A percentile compares a stretch with the other conserved stretches of the same genome.
phyloP scores from a whole-genome alignment of 495 filamentous ascomycete genomes.

The Pyronema domesticum region DNA sequence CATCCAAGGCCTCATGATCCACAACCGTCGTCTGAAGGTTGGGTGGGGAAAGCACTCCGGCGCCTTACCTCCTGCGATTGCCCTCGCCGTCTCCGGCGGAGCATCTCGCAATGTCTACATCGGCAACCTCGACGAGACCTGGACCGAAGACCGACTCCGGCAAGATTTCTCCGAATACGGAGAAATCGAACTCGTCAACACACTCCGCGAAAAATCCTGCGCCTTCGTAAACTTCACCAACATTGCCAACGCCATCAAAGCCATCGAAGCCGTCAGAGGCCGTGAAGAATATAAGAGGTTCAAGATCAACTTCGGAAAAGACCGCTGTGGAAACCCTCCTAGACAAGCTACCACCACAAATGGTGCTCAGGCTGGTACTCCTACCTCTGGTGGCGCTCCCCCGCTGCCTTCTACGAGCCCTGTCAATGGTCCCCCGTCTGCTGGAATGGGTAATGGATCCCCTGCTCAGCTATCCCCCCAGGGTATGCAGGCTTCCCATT shows the following conservation, averaged over 20 bases:
- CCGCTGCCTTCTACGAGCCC: conserved; percentile 38
- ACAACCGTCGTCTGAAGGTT: conserved; percentile 94
- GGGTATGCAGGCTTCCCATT: conserved; percentile 27
- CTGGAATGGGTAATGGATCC: conserved; percentile 43
- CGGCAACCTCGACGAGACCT: conserved; percentile 91
- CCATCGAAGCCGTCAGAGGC: conserved; percentile 84
- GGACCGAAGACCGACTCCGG: conserved; percentile 84
- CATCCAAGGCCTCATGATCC: conserved; percentile 94
- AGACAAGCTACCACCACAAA: conserved; percentile 57
- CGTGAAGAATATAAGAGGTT: conserved; percentile 94
- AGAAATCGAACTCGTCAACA: conserved; percentile 95
- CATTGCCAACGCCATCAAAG: conserved; percentile 98
- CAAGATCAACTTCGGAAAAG: conserved; percentile 99
- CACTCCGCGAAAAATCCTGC: conserved; percentile 94
- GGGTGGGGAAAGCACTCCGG: conserved; percentile 99
- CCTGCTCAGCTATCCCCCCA: conserved; percentile 34
- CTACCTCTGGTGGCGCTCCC: conserved; percentile 44
- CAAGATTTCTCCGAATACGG: conserved; percentile 97
- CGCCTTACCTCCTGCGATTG: conserved; percentile 88
- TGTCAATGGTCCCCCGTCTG: conserved; percentile 27
- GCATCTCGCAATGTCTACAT: conserved; percentile 95
- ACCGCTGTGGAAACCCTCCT: conserved; percentile 90
- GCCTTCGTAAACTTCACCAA: conserved; percentile 99
- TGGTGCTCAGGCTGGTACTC: conserved; percentile 25
- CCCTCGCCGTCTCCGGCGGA: conserved; percentile 85